phyloP scores from a whole-genome alignment of 2,329 filamentous ascomycete genomes.

The Neofusicoccum parvum region DNA sequence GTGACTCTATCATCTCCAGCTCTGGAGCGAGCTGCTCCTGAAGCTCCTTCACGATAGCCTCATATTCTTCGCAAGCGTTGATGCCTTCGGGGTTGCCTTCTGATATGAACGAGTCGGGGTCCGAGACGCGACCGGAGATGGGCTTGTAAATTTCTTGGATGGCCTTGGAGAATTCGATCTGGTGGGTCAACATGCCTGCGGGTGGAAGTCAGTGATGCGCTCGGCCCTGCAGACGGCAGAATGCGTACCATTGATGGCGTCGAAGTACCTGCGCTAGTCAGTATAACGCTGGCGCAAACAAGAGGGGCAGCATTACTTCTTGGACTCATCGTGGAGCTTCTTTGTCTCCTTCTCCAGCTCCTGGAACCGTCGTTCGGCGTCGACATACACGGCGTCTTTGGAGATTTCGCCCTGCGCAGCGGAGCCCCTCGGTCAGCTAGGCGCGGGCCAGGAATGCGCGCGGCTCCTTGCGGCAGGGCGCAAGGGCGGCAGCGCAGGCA shows the following conservation, averaged over 20 bases:
- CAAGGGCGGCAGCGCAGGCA: neutral
- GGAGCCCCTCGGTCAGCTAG: conserved; percentile 23
- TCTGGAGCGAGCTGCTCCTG: conserved; percentile 87
- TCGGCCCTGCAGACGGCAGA: neutral
- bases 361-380: conserved; percentile 89
- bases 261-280: conserved; percentile 67
- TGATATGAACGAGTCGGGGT: conserved; percentile 78
- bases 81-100: conserved; percentile 94
- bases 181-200: conserved; percentile 85
- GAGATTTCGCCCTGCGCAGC: conserved; percentile 73
- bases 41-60: conserved; percentile 84
- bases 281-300: conserved; percentile 20
- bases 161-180: conserved; percentile 97
- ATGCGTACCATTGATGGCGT: conserved; percentile 81
- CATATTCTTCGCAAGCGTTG: conserved; percentile 93
- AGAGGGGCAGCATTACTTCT: conserved; percentile 59
- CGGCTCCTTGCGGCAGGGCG: neutral
- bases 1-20: conserved; percentile 93
- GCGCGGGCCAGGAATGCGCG: conserved; percentile 16
- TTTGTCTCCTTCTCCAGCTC: conserved; percentile 96
- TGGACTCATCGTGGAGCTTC: conserved; percentile 93
- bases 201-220: conserved; percentile 1
- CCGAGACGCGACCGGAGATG: conserved; percentile 92
- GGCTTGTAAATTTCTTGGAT: conserved; percentile 98
- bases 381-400: conserved; percentile 91